Base-by-base conservation (phyloP, 2,329 filamentous ascomycete genomes). In the Fusarium lateritium region DNA sequence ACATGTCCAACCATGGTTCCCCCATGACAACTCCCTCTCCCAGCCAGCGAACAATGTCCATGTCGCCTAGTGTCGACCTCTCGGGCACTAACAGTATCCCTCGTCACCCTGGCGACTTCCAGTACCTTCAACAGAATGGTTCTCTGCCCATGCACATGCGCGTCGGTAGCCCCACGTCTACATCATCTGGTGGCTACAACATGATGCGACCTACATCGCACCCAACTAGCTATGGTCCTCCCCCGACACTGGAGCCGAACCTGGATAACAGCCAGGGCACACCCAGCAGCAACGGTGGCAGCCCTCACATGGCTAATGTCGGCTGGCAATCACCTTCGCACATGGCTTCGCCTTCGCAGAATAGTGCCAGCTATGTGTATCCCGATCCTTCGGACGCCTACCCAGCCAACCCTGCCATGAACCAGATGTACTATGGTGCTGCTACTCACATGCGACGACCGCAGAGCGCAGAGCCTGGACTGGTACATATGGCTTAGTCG, bases 241-340 rank as follows among this genome's bases (percentile, higher is more conserved):
- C 93, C 3, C 90, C 92, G 49, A 94, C 92, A 17, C 85, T 98
- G 52, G 95, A 98, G 82, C 94, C 94, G 26, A 94, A 89, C 78
- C 87, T 93, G 65, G 93, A 95, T 77, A 91, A 92, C 62, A 90
- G 91, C 69, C 90, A 92, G 73, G 84, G 88, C 4, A 89, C 87
- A 3, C 79, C 83, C 50, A 86, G 86, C 56, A 97, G 93, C 76
- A 91, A 88, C n/a, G 89, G 84, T 58, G 92, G 92, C 54, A 97
- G 94, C 79, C 94, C 95, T 51, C 94, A 98, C 79, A 93, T 97
- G 89, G 81, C 83, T 65, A 89, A 86, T 64, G 86, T 93, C 66
- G 92, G 93, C 56, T 98, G 95, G 94, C 92, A 94, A 70, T 97
- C 94, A 6, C 94, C 94, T 6, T 89, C 90, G 3, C 92, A 94